phyloP scores from a whole-genome alignment of 176 grass and related monocot species.

The Juncus inflexus region DNA sequence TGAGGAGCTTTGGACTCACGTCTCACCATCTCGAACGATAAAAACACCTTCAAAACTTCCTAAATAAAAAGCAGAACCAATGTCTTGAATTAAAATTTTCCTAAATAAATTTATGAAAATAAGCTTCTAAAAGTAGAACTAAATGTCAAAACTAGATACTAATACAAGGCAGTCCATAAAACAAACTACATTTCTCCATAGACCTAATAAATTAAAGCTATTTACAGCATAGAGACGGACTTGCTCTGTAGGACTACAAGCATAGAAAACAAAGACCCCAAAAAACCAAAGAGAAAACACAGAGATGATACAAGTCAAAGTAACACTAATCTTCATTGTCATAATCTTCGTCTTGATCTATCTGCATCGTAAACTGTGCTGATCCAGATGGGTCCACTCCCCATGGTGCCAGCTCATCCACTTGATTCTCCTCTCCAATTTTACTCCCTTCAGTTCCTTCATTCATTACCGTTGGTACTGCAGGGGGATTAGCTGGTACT shows the following conservation, averaged over 20 bases:
- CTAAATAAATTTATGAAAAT: no score
- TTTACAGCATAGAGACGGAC: conserved; percentile 23
- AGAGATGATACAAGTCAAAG: conserved; percentile 7
- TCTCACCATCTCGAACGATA: no score
- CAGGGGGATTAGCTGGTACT: background rate
- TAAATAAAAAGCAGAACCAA: no score
- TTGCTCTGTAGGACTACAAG: conserved; percentile 19
- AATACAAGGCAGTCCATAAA: background rate
- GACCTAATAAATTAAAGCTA: conserved; percentile 2
- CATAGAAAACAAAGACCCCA: conserved; percentile 18
- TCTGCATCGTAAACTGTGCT: conserved; percentile 70
- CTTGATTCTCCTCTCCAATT: conserved; percentile 42
- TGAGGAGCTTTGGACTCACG: no score
- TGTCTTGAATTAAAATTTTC: no score
- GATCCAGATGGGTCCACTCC: conserved; percentile 71
- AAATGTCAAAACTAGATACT: no score
- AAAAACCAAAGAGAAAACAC: background rate
- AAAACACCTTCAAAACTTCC: no score
- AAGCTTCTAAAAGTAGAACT: no score
- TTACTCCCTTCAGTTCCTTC: conserved; percentile 32
- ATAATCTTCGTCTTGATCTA: conserved; percentile 96
- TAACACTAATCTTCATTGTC: conserved; percentile 92
- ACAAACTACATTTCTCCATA: conserved; percentile 9
- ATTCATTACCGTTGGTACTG: conserved; percentile 23
- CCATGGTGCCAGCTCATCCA: conserved; percentile 63